Conservation (phyloP, 768 basidiomycete species). For the Arthromyces matolae region DNA sequence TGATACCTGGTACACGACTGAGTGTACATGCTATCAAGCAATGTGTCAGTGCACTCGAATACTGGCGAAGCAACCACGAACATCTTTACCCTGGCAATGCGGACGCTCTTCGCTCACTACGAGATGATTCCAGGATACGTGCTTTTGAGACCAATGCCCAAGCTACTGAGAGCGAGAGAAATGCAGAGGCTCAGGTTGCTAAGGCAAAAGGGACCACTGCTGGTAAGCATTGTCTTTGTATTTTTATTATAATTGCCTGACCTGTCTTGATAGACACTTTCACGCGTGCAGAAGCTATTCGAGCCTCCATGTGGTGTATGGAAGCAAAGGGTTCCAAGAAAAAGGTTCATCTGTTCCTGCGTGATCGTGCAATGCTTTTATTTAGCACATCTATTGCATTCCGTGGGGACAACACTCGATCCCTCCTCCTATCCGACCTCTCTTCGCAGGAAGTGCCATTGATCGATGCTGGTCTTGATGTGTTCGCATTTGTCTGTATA, state of each 20-base stretch:
- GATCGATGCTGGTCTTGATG: conserved; percentile 14
- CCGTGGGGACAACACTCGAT: conserved; percentile 26
- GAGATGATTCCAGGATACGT: background rate
- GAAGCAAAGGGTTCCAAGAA: conserved; percentile 3
- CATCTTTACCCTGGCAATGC: background rate
- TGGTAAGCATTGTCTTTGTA: conserved; percentile 6
- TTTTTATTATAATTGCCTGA: background rate
- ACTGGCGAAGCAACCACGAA: conserved; percentile 17
- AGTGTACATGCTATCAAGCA: conserved; percentile 25
- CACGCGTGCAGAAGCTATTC: conserved; percentile 19
- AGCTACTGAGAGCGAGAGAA: background rate
- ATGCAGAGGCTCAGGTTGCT: background rate
- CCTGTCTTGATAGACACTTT: conserved; percentile 19
- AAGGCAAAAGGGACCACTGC: conserved; percentile 8
- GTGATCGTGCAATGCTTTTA: conserved; percentile 30
- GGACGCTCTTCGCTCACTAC: background rate
- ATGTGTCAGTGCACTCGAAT: conserved; percentile 26
- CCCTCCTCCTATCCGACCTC: conserved; percentile 23
- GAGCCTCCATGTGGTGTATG: conserved; percentile 21
- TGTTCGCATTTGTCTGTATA: conserved; percentile 18
- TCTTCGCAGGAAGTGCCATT: conserved; percentile 17
- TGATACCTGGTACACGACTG: conserved; percentile 20
- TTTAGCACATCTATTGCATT: conserved; percentile 23
- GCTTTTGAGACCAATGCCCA: background rate
- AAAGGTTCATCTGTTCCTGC: conserved; percentile 13